A percentile compares a stretch with the other conserved stretches of the same genome.
phyloP scores from a whole-genome alignment of 1,139 yeast genomes.

The Kodamaea suecica region DNA sequence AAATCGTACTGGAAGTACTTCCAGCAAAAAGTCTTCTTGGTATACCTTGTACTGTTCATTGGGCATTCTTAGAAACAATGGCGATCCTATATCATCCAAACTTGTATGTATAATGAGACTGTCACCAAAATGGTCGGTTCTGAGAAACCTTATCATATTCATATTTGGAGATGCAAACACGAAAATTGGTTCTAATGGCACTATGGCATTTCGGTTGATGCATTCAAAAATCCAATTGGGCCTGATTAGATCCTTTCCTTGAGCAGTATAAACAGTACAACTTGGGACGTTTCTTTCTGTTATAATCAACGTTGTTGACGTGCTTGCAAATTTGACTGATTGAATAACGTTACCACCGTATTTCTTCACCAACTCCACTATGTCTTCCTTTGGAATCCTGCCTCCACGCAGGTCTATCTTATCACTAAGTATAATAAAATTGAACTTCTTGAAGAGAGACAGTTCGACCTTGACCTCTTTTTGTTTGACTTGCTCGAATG shows the following conservation, averaged over 20 bases:
- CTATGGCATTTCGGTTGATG: constrained; percentile 35
- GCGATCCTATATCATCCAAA: constrained; percentile 3
- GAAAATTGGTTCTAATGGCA: constrained; percentile 62
- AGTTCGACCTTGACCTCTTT: constrained; percentile 15
- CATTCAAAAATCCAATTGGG: constrained; percentile 78
- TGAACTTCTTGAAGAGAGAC: constrained; percentile 23
- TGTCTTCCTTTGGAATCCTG: constrained; percentile 30
- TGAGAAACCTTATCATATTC: constrained; percentile 8
- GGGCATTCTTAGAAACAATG: constrained; percentile 8
- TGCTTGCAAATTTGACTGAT: constrained; percentile 5
- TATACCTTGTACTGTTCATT: constrained; percentile 10
- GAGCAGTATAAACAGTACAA: constrained; percentile 31
- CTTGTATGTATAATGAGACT: constrained; percentile 37
- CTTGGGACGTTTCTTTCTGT: constrained; percentile 21
- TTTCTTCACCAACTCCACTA: constrained; percentile 37
- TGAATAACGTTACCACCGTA: constrained; percentile 50
- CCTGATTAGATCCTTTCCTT: constrained; percentile 57
- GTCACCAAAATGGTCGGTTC: constrained; percentile 53
- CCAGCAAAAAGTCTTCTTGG: constrained; percentile 10
- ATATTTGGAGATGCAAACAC: constrained; percentile 31
- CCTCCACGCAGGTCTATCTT: constrained; percentile 24
- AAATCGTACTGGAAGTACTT: constrained; percentile 17
- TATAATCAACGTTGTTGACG: constrained; percentile 13
- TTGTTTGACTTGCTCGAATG: constrained; percentile 11
- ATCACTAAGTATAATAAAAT: constrained; percentile 44